Base-by-base conservation (phyloP, 2,329 filamentous ascomycete genomes). In the Plectosphaerella plurivora region DNA sequence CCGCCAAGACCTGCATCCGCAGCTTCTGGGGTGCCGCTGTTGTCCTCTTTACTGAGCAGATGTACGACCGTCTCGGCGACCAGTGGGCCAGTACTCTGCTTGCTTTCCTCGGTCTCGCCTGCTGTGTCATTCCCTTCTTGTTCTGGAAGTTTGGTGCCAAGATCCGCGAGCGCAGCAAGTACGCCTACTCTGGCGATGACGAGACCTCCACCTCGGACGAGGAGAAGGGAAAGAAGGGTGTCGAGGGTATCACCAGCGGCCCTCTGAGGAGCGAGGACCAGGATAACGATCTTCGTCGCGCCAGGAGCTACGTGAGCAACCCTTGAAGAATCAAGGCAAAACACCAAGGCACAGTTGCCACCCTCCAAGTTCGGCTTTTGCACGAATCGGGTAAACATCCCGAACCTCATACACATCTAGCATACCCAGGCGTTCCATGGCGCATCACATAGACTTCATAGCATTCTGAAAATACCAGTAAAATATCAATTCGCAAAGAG, bases 21-120 rank as follows among this genome's bases (percentile, higher is more conserved):
- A 87, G 82, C 15, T 87, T 92, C 71, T 94, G 89, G 87, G 90
- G 89, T 61, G 90, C 89, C 1, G 78, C 72, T 1, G 83, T 85
- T 1, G 89, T 93, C 0, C 78, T 95, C 1, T 94, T 94, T 70
- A 93, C 89, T 0, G 77, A 80, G 58, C 88, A 93, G 68, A 93
- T 94, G 89, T 91, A 90, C 68, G 67, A 77, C 47, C 78, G 84
- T 3, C 75, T 93, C 14, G 84, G 84, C 9, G 78, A 91, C 67
- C 83, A 90, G 65, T 93, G 89, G 89, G 89, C 89, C 0, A 84
- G 82, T 48, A 78, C 79, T 0, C 75, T 94, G 10, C 71, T 94
- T 9, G 89, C 81, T 0, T 92, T 92, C 60, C 76, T 95, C 59
- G 82, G 79, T 15, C 72, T 95, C 6, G 86, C 82, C 0, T 95